Base-by-base conservation (phyloP, 106 monocot genomes). In the Ottelia alismoides region DNA sequence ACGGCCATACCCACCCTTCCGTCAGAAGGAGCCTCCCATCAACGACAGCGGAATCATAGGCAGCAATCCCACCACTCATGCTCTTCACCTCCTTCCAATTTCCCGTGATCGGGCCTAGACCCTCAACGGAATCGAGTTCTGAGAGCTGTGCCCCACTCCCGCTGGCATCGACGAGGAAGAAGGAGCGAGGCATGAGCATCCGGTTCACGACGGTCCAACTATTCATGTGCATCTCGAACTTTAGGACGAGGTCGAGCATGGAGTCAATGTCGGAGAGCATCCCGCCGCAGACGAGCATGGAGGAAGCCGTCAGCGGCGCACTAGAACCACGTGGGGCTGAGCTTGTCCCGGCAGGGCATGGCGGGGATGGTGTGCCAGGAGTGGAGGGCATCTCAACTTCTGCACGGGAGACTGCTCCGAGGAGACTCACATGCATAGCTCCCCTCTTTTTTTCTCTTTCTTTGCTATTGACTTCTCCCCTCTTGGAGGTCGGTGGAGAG, bases 1-100 rank as follows among this genome's bases (percentile, higher is more conserved):
- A 82, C 0, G 91, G 91, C 84, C 84, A 92, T 10, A 62, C 61
- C 64, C 85, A 92, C 29, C 91, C 91, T 53, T 92, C 85, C 0
- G 91, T 92, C 57, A 85, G 64, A 32, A 85, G 70, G n/a, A 92
- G 68, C 72, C 53, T 78, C 3, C 67, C 81, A 2, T 57, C 43
- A 7, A 92, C 65, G 23, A 85, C 91, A 1, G 76, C 76, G 7
- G 91, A 81, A 31, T 92, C 91, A 22, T 81, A 85, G 14, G 72
- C 59, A 1, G 67, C 63, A 72, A 92, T 81, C 61, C 76, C 69
- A 2, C 59, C 45, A 11, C 64, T 55, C 91, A 92, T 92, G 60
- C 70, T 82, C 22, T 67, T 64, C 0, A 81, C 45, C 0, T 51
- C 59, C 20, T 58, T 65, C 91, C 91, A 92, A 0, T 52, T 52